These are phyloP conservation scores for Candida dendrica DNA, from an alignment of 805 yeast genomes.

Conservation along the genomic window DNA sequence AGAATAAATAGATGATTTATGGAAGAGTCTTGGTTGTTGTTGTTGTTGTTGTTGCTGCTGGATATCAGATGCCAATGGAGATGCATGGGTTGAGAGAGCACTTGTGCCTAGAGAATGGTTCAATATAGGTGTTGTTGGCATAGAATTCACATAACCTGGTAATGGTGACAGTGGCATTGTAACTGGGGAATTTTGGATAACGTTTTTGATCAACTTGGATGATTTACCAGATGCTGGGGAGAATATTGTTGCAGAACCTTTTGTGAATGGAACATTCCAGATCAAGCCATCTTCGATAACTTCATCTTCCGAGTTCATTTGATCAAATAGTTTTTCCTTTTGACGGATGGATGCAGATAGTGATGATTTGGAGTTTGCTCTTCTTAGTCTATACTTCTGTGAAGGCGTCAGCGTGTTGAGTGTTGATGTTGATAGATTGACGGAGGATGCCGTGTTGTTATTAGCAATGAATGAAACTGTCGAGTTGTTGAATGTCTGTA, in stretches of 20 bases:
- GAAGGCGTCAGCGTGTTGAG: constrained; percentile 30
- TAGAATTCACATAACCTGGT: constrained; percentile 28
- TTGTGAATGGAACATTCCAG: constrained; percentile 48
- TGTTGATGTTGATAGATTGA: constrained; percentile 8
- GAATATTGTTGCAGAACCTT: constrained; percentile 14
- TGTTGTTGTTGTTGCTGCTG: background rate
- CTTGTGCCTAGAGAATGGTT: too few species aligned
- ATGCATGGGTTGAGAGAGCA: too few species aligned
- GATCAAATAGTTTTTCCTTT: constrained; percentile 32
- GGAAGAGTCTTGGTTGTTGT: background rate
- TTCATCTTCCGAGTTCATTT: constrained; percentile 27
- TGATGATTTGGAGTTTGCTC: constrained; percentile 27
- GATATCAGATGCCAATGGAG: too few species aligned
- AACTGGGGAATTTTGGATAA: constrained; percentile 16
- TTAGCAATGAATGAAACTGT: background rate
- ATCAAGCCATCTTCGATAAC: constrained; percentile 32
- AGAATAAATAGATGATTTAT: background rate
- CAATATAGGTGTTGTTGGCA: constrained; percentile 3
- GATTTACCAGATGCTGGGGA: constrained; percentile 19
- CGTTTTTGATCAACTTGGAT: constrained; percentile 11
- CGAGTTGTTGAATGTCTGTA: background rate
- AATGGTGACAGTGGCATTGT: constrained; percentile 41
- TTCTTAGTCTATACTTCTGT: constrained; percentile 32
- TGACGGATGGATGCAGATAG: constrained; percentile 24
- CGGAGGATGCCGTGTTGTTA: background rate